A percentile compares a stretch with the other conserved stretches of the same genome.
phyloP scores from a whole-genome alignment of 2,329 filamentous ascomycete species.

The Claviceps digitariae region DNA sequence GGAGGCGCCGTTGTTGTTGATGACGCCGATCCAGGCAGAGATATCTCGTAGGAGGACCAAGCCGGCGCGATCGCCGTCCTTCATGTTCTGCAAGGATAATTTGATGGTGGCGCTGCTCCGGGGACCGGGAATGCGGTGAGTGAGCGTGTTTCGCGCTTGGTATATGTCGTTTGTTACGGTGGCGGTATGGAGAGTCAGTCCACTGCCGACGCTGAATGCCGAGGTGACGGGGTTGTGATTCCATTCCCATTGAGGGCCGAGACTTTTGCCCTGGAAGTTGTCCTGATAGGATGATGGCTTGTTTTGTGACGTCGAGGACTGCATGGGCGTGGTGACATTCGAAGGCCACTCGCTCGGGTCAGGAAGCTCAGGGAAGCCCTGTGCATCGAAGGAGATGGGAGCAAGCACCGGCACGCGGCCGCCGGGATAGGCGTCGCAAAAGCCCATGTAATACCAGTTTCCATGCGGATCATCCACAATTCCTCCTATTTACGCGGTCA shows the following conservation, averaged over 20 bases:
- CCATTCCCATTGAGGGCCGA: not conserved
- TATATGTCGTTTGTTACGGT: not conserved
- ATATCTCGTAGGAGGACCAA: not conserved
- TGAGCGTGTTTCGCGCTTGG: not conserved
- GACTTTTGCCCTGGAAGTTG: not conserved
- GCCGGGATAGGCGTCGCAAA: not conserved
- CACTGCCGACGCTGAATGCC: not conserved
- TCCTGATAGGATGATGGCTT: not conserved
- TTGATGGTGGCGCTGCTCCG: not conserved
- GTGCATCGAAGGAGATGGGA: not conserved
- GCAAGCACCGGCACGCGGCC: not conserved
- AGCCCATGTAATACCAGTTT: constrained; percentile 1
- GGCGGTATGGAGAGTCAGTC: not conserved
- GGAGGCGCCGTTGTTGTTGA: not conserved
- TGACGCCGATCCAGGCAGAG: not conserved
- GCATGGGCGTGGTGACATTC: not conserved
- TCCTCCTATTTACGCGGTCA: not conserved
- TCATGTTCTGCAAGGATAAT: not conserved
- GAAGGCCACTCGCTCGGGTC: not conserved
- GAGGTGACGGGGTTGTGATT: not conserved
- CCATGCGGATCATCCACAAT: not conserved
- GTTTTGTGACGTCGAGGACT: not conserved
- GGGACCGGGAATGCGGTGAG: not conserved
- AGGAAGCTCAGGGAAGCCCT: not conserved
- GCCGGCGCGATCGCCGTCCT: not conserved